phyloP scores from a whole-genome alignment of 768 basidiomycete species.

The Kwoniella pini region DNA sequence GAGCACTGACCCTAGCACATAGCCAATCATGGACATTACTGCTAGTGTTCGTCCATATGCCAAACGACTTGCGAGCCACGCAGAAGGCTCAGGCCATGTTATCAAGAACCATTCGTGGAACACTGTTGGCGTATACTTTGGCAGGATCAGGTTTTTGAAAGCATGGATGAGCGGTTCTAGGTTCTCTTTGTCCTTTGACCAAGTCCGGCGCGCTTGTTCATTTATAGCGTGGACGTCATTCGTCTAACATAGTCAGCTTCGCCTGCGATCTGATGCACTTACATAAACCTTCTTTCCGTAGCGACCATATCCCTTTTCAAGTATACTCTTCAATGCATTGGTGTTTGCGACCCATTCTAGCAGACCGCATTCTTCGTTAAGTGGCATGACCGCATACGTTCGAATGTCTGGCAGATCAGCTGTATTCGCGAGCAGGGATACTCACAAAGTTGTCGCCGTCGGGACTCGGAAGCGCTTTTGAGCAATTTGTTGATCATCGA shows the following conservation, averaged over 20 bases:
- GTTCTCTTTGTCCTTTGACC: conserved; percentile 20
- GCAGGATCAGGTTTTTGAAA: conserved; percentile 34
- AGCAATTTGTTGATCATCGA: conserved; percentile 95
- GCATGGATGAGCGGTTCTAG: conserved; percentile 41
- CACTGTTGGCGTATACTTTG: conserved; percentile 66
- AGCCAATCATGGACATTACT: conserved; percentile 98
- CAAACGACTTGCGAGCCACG: conserved; percentile 87
- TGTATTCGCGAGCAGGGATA: conserved; percentile 18
- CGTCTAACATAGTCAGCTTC: conserved; percentile 31
- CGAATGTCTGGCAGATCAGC: conserved; percentile 68
- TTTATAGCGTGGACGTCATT: conserved; percentile 48
- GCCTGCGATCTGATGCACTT: conserved; percentile 34
- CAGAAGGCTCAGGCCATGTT: conserved; percentile 93
- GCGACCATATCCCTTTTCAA: conserved; percentile 68
- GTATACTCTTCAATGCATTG: conserved; percentile 72
- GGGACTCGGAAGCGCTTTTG: conserved; percentile 89
- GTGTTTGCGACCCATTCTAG: conserved; percentile 99
- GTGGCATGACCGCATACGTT: conserved; percentile 96
- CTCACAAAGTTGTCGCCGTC: conserved; percentile 84
- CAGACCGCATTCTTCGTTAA: conserved; percentile 96
- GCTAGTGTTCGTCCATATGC: conserved; percentile 85
- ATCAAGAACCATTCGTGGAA: conserved; percentile 98
- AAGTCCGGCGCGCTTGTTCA: conserved; percentile 35
- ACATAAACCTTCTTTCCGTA: conserved; percentile 61
- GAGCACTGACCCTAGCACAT: conserved; percentile 78